phyloP scores from a whole-genome alignment of 108 stramenopile species.

The Mediolabrus comicus region DNA sequence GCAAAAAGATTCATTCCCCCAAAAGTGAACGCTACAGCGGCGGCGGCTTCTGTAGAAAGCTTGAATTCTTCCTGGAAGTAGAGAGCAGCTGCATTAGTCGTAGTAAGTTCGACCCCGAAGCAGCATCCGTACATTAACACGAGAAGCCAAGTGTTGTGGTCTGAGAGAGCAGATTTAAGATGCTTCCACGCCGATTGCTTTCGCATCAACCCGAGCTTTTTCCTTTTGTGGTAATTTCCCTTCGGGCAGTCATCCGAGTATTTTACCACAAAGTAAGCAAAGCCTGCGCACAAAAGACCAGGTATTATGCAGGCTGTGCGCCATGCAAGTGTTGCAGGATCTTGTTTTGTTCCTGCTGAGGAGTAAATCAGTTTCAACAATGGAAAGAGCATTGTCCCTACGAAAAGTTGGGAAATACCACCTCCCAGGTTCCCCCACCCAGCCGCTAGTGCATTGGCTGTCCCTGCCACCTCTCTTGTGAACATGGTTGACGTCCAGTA shows the following conservation, averaged over 20 bases:
- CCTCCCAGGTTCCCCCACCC: conserved; percentile 94
- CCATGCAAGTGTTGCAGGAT: conserved; percentile 70
- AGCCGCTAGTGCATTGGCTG: conserved; percentile 85
- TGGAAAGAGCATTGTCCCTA: conserved; percentile 75
- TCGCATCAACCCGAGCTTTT: conserved; percentile 60
- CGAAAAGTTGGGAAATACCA: conserved; percentile 60
- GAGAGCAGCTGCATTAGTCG: conserved; percentile 70
- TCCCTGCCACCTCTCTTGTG: conserved; percentile 78
- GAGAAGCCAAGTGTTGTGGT: conserved; percentile 81
- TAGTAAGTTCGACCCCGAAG: conserved; percentile 86
- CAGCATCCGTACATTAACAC: conserved; percentile 84
- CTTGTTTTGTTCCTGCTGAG: conserved; percentile 13
- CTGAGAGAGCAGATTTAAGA: conserved; percentile 35
- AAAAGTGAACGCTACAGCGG: conserved; percentile 76
- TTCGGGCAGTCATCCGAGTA: conserved; percentile 84
- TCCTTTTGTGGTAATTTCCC: conserved; percentile 71
- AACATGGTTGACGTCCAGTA: conserved; percentile 91
- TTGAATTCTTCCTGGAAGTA: conserved; percentile 84
- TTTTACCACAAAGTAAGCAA: conserved; percentile 42
- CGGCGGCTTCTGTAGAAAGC: conserved; percentile 69
- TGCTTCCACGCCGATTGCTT: conserved; percentile 28
- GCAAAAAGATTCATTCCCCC: conserved; percentile 82
- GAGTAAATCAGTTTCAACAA: conserved; percentile 71
- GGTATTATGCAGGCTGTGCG: conserved; percentile 74
- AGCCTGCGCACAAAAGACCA: conserved; percentile 55